A percentile compares a stretch with the other conserved stretches of the same genome.
These are phyloP conservation scores for Bryopsis sp. DNA, from an alignment of 139 green algal species.

Conservation along the genomic window DNA sequence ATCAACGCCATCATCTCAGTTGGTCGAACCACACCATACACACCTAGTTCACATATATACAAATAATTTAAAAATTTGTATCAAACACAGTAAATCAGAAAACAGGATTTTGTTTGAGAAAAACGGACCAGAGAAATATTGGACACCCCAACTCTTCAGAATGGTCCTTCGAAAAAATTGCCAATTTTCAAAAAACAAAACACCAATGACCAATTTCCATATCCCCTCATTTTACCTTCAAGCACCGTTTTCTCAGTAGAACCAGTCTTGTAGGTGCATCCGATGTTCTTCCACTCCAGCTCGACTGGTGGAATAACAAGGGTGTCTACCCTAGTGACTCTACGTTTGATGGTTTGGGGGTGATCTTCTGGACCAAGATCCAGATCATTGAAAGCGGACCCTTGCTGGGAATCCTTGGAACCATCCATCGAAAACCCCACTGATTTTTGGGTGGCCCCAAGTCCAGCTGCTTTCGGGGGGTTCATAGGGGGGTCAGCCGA, in stretches of 20 bases:
- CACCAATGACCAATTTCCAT: background rate
- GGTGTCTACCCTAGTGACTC: background rate
- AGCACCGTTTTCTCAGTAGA: background rate
- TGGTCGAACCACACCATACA: constrained; percentile 13
- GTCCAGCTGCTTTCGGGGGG: too few relatives aligned
- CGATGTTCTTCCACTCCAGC: constrained; percentile 14
- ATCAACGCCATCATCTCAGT: constrained; percentile 40
- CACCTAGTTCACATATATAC: background rate
- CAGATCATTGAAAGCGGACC: background rate
- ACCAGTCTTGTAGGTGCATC: constrained; percentile 4
- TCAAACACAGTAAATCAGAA: background rate
- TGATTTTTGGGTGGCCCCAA: background rate
- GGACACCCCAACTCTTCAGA: background rate
- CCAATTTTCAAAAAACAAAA: background rate
- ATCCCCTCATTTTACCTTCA: constrained; percentile 5
- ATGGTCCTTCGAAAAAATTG: background rate
- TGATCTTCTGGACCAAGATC: too few relatives aligned
- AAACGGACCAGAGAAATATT: background rate
- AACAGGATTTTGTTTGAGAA: background rate
- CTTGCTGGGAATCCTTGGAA: background rate
- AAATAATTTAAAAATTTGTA: constrained; percentile 3
- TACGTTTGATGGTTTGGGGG: background rate
- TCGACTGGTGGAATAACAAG: background rate
- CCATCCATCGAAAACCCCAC: background rate
- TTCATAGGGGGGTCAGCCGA: too few relatives aligned